Evolutionary conservation across 371 early-diverging fungal genomes (phyloP), one percentile per base, ranked within the genome.

Genomic region (Zancudomyces culisetae): DNA sequence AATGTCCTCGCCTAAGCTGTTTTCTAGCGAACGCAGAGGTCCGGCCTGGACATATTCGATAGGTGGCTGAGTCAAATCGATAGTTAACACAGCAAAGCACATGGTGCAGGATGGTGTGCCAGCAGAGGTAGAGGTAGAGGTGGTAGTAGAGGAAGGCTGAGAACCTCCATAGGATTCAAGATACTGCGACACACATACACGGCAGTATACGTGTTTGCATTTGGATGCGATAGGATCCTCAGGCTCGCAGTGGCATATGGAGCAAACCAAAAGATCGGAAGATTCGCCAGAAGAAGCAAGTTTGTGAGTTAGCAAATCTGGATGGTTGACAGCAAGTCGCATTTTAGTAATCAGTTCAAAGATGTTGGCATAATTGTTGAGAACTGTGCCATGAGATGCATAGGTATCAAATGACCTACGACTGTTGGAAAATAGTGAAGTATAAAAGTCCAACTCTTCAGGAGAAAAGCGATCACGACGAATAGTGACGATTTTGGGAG

Each of bases 361-460:
- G 52, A 95, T 91, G 57, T 90, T 82, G 43, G 92, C 92, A 59
- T 94, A 98, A 61, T 95, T 84, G 62, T 90, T 92, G 43, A 90
- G 69, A 1, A 94, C 87, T 0, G 94, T 86, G 13, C 82, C 85
- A 57, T 80, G 72, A 45, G 74, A 72, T 2, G 85, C 85, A 68
- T 92, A 97, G 0, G 85, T 83, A 2, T 77, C 77, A 58, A 93
- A 95, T 55, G 78, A 71, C 49, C 90, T 74, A 51, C 75, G 64
- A 3, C 85, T 77, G 55, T 87, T 78, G 8, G 77, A 60, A 53
- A 87, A 94, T 26, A 97, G 62, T 8, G 86, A 83, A 42, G 73
- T 71, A 56, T 97, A 97, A 41, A 94, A 68, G 51, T 97, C 98
- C 62, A 88, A 83, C 60, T 97, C 98, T 30, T 89, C 89, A 45